A percentile compares a stretch with the other conserved stretches of the same genome.
Evolutionary conservation across 345 rosid species (phyloP).

Genomic region (Citrus sp.): DNA sequence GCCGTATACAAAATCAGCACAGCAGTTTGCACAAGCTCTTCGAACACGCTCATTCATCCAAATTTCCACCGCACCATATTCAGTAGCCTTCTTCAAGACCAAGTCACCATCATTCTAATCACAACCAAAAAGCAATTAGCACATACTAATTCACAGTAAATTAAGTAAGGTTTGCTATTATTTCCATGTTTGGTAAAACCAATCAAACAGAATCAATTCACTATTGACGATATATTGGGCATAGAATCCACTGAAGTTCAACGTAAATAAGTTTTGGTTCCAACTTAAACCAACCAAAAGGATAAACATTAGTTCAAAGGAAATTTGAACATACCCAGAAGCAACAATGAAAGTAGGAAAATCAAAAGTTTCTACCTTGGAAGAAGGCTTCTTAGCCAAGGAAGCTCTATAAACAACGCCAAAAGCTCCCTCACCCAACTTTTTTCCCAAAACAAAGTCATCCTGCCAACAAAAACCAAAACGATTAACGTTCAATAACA

Average conservation of each 20-base stretch:
- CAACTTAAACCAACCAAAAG: constrained; percentile 1
- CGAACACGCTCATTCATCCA: constrained; percentile 99
- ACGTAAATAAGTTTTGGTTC: neutral
- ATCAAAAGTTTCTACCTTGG: constrained; percentile 41
- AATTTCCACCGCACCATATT: constrained; percentile 93
- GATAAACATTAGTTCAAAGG: neutral
- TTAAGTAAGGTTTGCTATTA: neutral
- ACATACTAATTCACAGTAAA: neutral
- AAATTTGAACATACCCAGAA: neutral
- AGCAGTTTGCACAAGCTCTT: constrained; percentile 91
- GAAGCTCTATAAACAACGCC: constrained; percentile 86
- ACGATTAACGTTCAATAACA: neutral
- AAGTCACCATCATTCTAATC: constrained; percentile 64
- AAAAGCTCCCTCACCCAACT: constrained; percentile 95
- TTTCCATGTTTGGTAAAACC: neutral
- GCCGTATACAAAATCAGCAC: constrained; percentile 88
- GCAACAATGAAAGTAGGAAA: neutral
- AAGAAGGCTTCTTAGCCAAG: constrained; percentile 56
- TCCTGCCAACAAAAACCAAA: constrained; percentile 50
- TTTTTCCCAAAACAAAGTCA: constrained; percentile 92
- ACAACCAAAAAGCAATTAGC: constrained; percentile 16
- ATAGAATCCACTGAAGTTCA: neutral
- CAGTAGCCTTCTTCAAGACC: constrained; percentile 94
- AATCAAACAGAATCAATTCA: neutral
- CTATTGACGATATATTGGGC: neutral